Evolutionary conservation across 164 flowering plant species (phyloP).

Genomic region (Vitis labrusca): DNA sequence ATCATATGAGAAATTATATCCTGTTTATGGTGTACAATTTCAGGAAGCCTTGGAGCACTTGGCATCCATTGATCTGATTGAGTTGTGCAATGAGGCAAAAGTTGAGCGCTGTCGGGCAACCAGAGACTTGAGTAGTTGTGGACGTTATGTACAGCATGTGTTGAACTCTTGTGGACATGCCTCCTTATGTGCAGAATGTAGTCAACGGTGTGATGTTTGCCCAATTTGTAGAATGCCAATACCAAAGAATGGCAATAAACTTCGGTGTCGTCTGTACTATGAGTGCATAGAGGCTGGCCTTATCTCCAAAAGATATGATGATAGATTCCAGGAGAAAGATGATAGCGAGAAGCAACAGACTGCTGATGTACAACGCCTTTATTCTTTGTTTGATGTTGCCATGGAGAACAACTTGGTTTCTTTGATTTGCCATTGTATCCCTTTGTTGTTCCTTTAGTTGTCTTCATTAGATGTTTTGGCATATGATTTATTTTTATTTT

Average conservation of each 20-base stretch:
- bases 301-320: conserved; percentile 66
- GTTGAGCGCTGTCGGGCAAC: conserved; percentile 89
- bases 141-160: conserved; percentile 69
- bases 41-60: conserved; percentile 81
- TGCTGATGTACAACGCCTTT: conserved; percentile 77
- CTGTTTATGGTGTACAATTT: conserved; percentile 15
- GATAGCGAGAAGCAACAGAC: conserved; percentile 44
- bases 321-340: conserved; percentile 60
- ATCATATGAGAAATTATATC: background rate
- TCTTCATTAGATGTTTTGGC: background rate
- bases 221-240: conserved; percentile 83
- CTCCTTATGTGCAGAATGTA: conserved; percentile 86
- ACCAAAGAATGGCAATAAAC: conserved; percentile 44
- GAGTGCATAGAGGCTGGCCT: conserved; percentile 91
- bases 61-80: conserved; percentile 82
- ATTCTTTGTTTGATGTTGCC: conserved; percentile 89
- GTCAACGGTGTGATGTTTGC: conserved; percentile 85
- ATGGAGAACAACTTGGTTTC: conserved; percentile 86
- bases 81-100: conserved; percentile 89
- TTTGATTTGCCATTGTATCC: conserved; percentile 98
- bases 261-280: conserved; percentile 69
- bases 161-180: conserved; percentile 87
- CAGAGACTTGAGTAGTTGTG: conserved; percentile 92
- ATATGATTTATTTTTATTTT: background rate
- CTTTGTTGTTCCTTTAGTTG: conserved; percentile 4